Percentiles rank a stretch among this genome's conserved stretches.
These are phyloP conservation scores for Tothia fuscella DNA, from an alignment of 2,329 filamentous ascomycete species.

Conservation along the genomic window DNA sequence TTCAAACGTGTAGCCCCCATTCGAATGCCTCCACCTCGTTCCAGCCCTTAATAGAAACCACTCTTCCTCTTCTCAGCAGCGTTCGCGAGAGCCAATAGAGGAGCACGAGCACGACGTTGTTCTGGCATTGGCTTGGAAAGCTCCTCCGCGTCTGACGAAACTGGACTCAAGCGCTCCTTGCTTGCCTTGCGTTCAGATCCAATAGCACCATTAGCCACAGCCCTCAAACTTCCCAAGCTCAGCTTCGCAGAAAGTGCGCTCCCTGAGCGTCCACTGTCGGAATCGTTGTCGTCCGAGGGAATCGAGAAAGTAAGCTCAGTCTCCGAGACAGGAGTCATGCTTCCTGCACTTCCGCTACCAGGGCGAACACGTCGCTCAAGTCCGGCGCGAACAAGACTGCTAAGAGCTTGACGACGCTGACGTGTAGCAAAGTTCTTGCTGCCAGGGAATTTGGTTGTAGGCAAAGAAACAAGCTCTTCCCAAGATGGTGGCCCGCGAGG, in stretches of 20 bases:
- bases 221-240: slow-evolving; percentile 63
- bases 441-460: slow-evolving; percentile 84
- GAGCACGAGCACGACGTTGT: slow-evolving; percentile 60
- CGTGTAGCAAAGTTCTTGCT: slow-evolving; percentile 95
- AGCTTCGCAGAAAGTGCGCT: slow-evolving; percentile 56
- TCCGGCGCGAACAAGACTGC: slow-evolving; percentile 83
- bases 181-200: slow-evolving; percentile 67
- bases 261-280: slow-evolving; percentile 28
- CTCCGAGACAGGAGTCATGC: slow-evolving; percentile 84
- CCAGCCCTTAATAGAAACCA: slow-evolving; percentile 12
- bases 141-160: slow-evolving; percentile 35
- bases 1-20: background rate
- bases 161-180: slow-evolving; percentile 31
- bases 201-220: slow-evolving; percentile 71
- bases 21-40: background rate
- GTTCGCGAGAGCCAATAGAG: slow-evolving; percentile 76
- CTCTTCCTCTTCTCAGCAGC: slow-evolving; percentile 84
- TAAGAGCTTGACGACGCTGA: slow-evolving; percentile 80
- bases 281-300: slow-evolving; percentile 40
- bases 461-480: slow-evolving; percentile 80
- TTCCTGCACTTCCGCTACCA: slow-evolving; percentile 53
- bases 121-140: slow-evolving; percentile 44
- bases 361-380: slow-evolving; percentile 69
- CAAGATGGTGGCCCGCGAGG: slow-evolving; percentile 83
- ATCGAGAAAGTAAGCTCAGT: slow-evolving; percentile 56